phyloP scores from a whole-genome alignment of 495 filamentous ascomycete genomes.

The Tuber indicum region DNA sequence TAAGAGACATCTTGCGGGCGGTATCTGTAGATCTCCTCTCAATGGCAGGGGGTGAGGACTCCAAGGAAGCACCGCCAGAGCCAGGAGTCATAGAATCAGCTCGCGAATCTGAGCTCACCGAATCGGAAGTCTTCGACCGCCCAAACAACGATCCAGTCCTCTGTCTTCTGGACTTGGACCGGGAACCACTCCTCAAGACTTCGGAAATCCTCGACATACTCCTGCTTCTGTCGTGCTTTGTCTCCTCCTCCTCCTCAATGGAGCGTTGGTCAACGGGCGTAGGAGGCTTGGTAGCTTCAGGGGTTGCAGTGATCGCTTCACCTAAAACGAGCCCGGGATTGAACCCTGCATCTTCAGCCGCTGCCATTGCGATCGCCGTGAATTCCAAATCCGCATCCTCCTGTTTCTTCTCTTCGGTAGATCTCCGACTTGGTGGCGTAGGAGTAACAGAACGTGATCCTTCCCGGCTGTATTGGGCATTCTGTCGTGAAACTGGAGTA shows the following conservation, averaged over 20 bases:
- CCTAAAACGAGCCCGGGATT: constrained; percentile 21
- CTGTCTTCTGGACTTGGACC: neutral
- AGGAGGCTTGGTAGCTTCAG: neutral
- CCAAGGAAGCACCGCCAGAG: neutral
- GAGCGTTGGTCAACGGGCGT: neutral
- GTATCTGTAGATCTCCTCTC: constrained; percentile 1
- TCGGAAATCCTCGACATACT: neutral
- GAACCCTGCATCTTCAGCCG: constrained; percentile 29
- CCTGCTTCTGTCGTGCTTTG: neutral
- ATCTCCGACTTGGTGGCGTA: constrained; percentile 5
- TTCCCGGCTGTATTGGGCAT: neutral
- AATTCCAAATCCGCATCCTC: constrained; percentile 21
- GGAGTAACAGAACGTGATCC: constrained; percentile 9
- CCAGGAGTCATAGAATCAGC: constrained; percentile 1
- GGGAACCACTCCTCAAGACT: neutral
- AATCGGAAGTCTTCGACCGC: neutral
- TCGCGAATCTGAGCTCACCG: neutral
- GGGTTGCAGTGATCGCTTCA: neutral
- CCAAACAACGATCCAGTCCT: constrained; percentile 1
- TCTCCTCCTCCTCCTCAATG: neutral
- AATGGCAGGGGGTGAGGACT: neutral
- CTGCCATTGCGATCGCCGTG: constrained; percentile 23
- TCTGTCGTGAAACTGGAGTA: neutral
- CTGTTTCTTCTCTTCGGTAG: constrained; percentile 13
- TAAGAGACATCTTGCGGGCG: neutral